Evolutionary conservation across 768 basidiomycete species (phyloP).

Genomic region (Clavaria fumosa): DNA sequence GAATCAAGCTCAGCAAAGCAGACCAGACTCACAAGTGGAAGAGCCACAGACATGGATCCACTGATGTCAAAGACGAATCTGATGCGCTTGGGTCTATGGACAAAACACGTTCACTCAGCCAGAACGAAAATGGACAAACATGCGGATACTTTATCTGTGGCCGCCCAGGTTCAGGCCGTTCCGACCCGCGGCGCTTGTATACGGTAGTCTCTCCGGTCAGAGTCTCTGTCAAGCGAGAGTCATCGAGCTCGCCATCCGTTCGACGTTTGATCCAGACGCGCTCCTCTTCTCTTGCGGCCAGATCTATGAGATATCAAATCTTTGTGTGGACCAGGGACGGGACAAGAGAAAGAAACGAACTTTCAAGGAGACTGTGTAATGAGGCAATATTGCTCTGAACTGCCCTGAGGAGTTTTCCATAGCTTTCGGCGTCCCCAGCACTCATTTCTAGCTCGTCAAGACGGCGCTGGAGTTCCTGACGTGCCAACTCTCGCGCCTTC

Average conservation of each 20-base stretch:
- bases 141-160: constrained; percentile 48
- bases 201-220: constrained; percentile 54
- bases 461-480: constrained; percentile 41
- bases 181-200: constrained; percentile 56
- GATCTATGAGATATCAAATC: constrained; percentile 23
- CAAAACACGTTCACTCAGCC: constrained; percentile 4
- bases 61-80: constrained; percentile 57
- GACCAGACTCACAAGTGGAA: background rate
- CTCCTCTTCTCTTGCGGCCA: constrained; percentile 54
- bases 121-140: background rate
- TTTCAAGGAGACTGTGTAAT: constrained; percentile 44
- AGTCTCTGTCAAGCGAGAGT: constrained; percentile 49
- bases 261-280: constrained; percentile 59
- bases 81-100: constrained; percentile 48
- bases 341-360: constrained; percentile 27
- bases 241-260: constrained; percentile 56
- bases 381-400: constrained; percentile 48
- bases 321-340: background rate
- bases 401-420: constrained; percentile 33
- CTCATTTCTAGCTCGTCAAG: constrained; percentile 53
- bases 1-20: background rate
- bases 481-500: constrained; percentile 50
- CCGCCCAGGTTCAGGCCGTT: constrained; percentile 49
- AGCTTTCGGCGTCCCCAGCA: constrained; percentile 36
- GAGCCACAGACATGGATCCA: constrained; percentile 39